A percentile compares a stretch with the other conserved stretches of the same genome.
phyloP scores from a whole-genome alignment of 345 rosid species.

The Hibiscus tridactylites region DNA sequence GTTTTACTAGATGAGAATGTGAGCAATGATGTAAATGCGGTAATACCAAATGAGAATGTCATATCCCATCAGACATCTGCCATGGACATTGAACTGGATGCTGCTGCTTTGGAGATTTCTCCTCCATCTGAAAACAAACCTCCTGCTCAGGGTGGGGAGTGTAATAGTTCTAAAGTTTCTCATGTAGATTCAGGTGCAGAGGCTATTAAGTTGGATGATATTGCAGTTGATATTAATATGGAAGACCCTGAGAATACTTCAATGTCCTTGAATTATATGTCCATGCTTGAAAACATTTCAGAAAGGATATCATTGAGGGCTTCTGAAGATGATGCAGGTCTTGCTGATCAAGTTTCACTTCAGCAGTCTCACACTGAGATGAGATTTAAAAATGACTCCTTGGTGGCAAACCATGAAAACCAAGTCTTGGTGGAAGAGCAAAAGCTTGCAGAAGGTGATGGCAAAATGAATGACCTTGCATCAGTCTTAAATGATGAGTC shows the following conservation, averaged over 20 bases:
- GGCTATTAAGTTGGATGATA: not conserved
- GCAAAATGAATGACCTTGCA: slow-evolving; percentile 21
- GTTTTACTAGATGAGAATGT: slow-evolving; percentile 18
- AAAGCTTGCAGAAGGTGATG: slow-evolving; percentile 20
- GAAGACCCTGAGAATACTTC: slow-evolving; percentile 16
- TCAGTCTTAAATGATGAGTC: not conserved
- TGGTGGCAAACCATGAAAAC: slow-evolving; percentile 14
- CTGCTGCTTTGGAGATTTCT: slow-evolving; percentile 1
- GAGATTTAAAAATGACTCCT: slow-evolving; percentile 11
- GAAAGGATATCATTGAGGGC: slow-evolving; percentile 14
- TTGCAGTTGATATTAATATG: slow-evolving; percentile 11
- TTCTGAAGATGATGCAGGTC: slow-evolving; percentile 13
- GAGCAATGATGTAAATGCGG: not conserved
- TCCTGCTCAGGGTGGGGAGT: slow-evolving; percentile 15
- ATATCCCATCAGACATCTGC: slow-evolving; percentile 8
- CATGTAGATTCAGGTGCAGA: slow-evolving; percentile 13
- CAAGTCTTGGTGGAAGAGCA: slow-evolving; percentile 21
- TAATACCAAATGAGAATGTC: slow-evolving; percentile 12
- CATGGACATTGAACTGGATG: slow-evolving; percentile 17
- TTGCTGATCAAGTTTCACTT: slow-evolving; percentile 11
- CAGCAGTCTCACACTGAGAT: slow-evolving; percentile 8
- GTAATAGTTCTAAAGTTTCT: slow-evolving; percentile 10
- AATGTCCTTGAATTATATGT: not conserved
- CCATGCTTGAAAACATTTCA: slow-evolving; percentile 6
- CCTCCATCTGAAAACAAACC: slow-evolving; percentile 1